Conservation (phyloP, 345 rosid genomes). For the Sisymbrium altissimum region DNA sequence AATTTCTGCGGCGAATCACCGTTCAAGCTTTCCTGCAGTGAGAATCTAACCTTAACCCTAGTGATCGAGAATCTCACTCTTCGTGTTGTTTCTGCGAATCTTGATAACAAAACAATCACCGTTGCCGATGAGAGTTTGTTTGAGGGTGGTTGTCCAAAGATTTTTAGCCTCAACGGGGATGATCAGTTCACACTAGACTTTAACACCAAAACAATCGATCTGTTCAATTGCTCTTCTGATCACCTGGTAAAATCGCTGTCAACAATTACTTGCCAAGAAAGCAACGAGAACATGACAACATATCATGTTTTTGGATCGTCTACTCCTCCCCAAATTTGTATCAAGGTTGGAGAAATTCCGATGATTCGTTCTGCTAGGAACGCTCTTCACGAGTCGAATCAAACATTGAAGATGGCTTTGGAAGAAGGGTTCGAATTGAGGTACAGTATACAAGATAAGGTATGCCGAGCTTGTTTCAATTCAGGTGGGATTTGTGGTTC, state of each 20-base stretch:
- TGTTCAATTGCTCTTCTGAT: conserved; percentile 34
- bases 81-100: not conserved
- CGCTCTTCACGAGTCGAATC: not conserved
- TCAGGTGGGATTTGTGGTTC: conserved; percentile 52
- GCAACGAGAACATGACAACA: too few species aligned
- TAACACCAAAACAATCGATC: conserved; percentile 4
- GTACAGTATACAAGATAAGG: accelerated
- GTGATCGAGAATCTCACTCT: not conserved
- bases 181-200: not conserved
- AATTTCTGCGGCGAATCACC: conserved; percentile 34
- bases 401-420: too few species aligned
- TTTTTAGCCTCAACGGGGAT: not conserved
- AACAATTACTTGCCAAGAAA: too few species aligned
- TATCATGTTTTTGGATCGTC: not conserved
- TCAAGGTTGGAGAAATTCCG: conserved; percentile 2
- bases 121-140: conserved; percentile 21
- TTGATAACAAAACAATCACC: not conserved
- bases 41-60: not conserved
- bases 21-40: conserved; percentile 38
- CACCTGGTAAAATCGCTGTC: too few species aligned
- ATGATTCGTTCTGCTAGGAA: not conserved
- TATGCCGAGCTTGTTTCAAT: conserved; percentile 21
- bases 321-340: not conserved
- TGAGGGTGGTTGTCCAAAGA: conserved; percentile 13
- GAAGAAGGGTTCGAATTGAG: conserved; percentile 27